A percentile compares a stretch with the other conserved stretches of the same genome.
Conservation (phyloP, 257 asterid species). For the Solanum pimpinellifolium region DNA sequence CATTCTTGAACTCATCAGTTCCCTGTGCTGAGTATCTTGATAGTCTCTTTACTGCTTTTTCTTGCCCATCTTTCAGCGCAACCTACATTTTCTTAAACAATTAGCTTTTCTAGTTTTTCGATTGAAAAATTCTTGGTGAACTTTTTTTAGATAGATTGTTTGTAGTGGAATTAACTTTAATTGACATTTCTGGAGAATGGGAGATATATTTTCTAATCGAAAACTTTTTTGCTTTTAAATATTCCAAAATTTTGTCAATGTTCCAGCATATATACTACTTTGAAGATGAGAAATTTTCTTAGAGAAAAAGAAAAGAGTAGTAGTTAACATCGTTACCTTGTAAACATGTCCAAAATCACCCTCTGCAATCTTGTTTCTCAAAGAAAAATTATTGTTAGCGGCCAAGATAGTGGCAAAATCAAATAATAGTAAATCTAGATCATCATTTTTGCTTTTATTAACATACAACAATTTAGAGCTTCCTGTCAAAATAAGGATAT, state of each 20-base stretch:
- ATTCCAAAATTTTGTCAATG: background rate
- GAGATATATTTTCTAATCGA: background rate
- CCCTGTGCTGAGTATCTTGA: background rate
- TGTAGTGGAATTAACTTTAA: background rate
- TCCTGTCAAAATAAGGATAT: background rate
- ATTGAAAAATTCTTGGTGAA: background rate
- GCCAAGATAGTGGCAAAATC: background rate
- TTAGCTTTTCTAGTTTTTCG: background rate
- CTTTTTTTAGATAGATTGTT: background rate
- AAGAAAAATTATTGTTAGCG: background rate
- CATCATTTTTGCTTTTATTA: background rate
- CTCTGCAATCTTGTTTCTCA: background rate
- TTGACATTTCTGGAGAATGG: background rate
- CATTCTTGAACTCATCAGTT: constrained; percentile 1
- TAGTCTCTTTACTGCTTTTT: background rate
- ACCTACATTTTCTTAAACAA: background rate
- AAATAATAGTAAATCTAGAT: background rate
- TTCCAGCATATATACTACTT: background rate
- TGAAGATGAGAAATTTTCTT: background rate
- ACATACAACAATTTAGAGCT: background rate
- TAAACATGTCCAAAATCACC: constrained; percentile 3
- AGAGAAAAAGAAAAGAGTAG: background rate
- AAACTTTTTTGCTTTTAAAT: background rate
- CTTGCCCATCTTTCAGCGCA: background rate
- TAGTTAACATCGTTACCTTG: background rate